These are phyloP conservation scores for Theileria parva DNA, from an alignment of 169 alveolate species.

Conservation along the genomic window DNA sequence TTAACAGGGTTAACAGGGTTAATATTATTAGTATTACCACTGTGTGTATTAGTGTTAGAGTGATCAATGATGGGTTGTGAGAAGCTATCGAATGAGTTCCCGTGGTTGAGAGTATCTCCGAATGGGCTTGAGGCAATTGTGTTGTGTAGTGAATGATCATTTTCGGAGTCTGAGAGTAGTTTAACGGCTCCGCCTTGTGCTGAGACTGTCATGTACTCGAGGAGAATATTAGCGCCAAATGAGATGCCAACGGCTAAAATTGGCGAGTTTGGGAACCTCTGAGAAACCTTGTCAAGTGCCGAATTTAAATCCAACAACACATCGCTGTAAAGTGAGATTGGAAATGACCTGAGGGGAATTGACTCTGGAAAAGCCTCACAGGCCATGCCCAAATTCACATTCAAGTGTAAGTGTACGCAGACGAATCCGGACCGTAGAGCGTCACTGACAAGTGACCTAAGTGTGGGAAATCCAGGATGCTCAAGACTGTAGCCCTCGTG, in stretches of 20 bases:
- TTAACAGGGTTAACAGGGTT: too few species aligned
- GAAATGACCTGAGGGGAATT: conserved; percentile 57
- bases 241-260: conserved; percentile 46
- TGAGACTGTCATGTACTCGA: conserved; percentile 55
- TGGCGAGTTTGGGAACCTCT: conserved; percentile 54
- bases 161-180: conserved; percentile 2
- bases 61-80: too few species aligned
- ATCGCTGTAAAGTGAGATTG: conserved; percentile 57
- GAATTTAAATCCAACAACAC: conserved; percentile 47
- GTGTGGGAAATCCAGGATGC: conserved; percentile 36
- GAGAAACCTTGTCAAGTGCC: conserved; percentile 32
- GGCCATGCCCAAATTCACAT: conserved; percentile 67
- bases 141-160: not conserved
- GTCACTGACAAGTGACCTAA: conserved; percentile 44
- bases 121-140: too few species aligned
- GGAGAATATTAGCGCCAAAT: conserved; percentile 54
- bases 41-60: not conserved
- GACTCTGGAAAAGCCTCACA: conserved; percentile 53
- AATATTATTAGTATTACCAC: too few species aligned
- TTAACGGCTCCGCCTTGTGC: conserved; percentile 20
- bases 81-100: not conserved
- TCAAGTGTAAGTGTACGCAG: conserved; percentile 62
- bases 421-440: conserved; percentile 49
- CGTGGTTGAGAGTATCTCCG: too few species aligned
- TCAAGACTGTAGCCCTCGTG: conserved; percentile 33